These are phyloP conservation scores for Ganoderma meredithae DNA, from an alignment of 1,284 basidiomycete genomes.

Conservation along the genomic window DNA sequence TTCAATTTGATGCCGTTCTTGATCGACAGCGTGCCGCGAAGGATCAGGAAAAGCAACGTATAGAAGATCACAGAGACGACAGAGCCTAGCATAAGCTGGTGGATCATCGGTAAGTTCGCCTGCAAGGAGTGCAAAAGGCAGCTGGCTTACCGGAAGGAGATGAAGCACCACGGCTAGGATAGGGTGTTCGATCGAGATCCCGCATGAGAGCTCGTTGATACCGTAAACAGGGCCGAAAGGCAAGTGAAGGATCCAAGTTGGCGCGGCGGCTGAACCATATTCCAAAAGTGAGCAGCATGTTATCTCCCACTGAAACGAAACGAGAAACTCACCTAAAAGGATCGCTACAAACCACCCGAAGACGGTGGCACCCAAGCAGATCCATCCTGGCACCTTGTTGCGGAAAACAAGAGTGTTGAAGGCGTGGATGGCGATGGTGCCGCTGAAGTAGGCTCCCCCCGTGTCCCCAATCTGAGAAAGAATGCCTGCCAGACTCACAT, in stretches of 20 bases:
- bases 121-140: neutral
- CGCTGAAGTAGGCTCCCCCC: conserved; percentile 68
- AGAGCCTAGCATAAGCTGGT: conserved; percentile 63
- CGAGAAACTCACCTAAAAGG: conserved; percentile 50
- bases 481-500: conserved; percentile 37
- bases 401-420: conserved; percentile 70
- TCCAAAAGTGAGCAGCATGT: neutral
- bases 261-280: conserved; percentile 46
- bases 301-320: neutral
- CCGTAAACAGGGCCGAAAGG: conserved; percentile 54
- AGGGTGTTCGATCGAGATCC: conserved; percentile 52
- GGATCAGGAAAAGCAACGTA: conserved; percentile 61
- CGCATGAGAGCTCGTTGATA: conserved; percentile 58
- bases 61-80: conserved; percentile 63
- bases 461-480: conserved; percentile 70
- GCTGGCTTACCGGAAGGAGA: conserved; percentile 59
- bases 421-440: conserved; percentile 70
- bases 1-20: conserved; percentile 54
- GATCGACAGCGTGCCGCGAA: conserved; percentile 58
- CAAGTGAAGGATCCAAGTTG: conserved; percentile 44
- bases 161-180: conserved; percentile 58
- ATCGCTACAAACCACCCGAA: conserved; percentile 62
- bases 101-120: neutral
- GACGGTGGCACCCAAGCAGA: conserved; percentile 51
- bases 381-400: conserved; percentile 56